Percentiles rank a stretch among this genome's conserved stretches.
Conservation (phyloP, 352 stramenopile species). For the Phytophthora ohioensis region DNA sequence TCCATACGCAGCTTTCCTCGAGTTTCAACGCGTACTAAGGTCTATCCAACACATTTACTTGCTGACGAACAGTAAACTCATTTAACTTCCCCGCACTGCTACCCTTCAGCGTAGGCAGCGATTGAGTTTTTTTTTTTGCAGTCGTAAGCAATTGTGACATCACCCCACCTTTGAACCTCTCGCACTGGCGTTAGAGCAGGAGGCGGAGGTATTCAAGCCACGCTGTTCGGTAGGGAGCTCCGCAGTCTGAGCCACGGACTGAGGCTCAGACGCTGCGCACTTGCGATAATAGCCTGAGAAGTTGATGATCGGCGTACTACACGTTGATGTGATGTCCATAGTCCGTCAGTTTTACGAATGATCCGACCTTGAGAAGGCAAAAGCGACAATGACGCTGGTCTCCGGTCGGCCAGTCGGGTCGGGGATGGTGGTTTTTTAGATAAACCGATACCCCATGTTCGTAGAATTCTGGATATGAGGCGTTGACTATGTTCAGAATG, state of each 20-base stretch:
- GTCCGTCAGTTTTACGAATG: too few species aligned
- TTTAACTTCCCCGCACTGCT: too few species aligned
- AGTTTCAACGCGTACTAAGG: too few species aligned
- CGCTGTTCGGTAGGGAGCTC: slow-evolving; percentile 30
- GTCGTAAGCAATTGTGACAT: too few species aligned
- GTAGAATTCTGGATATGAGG: too few species aligned
- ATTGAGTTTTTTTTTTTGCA: too few species aligned
- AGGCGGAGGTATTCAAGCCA: slow-evolving; percentile 41
- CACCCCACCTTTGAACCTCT: slow-evolving; percentile 7
- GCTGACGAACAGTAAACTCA: too few species aligned
- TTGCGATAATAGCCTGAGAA: slow-evolving; percentile 37
- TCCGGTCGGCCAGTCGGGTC: neutral
- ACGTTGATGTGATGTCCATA: slow-evolving; percentile 24
- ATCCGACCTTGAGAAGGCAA: slow-evolving; percentile 9
- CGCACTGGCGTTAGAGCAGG: neutral
- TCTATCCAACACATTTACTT: too few species aligned
- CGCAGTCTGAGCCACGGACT: too few species aligned
- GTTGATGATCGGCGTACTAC: slow-evolving; percentile 33
- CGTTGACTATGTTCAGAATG: neutral
- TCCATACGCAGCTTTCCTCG: too few species aligned
- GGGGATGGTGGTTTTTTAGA: neutral
- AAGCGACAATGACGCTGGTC: slow-evolving; percentile 20
- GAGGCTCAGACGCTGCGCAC: slow-evolving; percentile 19
- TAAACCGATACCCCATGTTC: neutral
- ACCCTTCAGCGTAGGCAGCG: too few species aligned